phyloP scores from a whole-genome alignment of 441 rosid species.

The Codiaeum variegatum region DNA sequence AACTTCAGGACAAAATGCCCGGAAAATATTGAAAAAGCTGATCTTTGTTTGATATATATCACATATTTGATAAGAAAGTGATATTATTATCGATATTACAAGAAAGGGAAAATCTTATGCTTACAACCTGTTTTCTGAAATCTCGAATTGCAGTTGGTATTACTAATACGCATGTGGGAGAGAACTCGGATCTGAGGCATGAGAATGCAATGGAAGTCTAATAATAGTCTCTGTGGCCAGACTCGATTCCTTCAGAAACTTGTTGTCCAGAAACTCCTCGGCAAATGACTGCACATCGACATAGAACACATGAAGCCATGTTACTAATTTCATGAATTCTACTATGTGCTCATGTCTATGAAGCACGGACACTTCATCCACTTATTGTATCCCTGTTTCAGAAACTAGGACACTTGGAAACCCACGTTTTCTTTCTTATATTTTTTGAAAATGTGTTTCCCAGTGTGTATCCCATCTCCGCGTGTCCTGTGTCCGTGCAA shows the following conservation, averaged over 20 bases:
- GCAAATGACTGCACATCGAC: constrained; percentile 22
- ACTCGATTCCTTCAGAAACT: constrained; percentile 15
- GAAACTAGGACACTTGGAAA: too few relatives aligned
- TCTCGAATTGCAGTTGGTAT: too few relatives aligned
- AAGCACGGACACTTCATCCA: too few relatives aligned
- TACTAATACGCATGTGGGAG: not conserved
- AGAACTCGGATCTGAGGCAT: constrained; percentile 2
- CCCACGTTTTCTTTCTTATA: too few relatives aligned
- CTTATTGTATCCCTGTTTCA: too few relatives aligned
- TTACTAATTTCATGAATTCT: constrained; percentile 4
- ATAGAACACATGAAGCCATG: not conserved
- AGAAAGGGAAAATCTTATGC: not conserved
- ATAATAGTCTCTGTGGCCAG: constrained; percentile 11
- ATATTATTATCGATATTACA: not conserved
- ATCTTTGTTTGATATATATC: not conserved
- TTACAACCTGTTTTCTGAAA: not conserved
- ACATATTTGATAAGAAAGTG: not conserved
- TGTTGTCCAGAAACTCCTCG: constrained; percentile 29
- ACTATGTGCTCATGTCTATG: not conserved
- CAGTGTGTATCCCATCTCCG: too few relatives aligned
- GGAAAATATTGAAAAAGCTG: not conserved
- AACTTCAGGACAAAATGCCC: not conserved
- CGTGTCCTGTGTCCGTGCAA: too few relatives aligned
- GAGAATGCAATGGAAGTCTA: constrained; percentile 11
- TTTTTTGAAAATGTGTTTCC: too few relatives aligned